These are phyloP conservation scores for Penicillium arizonense DNA, from an alignment of 495 filamentous ascomycete species.

Conservation along the genomic window DNA sequence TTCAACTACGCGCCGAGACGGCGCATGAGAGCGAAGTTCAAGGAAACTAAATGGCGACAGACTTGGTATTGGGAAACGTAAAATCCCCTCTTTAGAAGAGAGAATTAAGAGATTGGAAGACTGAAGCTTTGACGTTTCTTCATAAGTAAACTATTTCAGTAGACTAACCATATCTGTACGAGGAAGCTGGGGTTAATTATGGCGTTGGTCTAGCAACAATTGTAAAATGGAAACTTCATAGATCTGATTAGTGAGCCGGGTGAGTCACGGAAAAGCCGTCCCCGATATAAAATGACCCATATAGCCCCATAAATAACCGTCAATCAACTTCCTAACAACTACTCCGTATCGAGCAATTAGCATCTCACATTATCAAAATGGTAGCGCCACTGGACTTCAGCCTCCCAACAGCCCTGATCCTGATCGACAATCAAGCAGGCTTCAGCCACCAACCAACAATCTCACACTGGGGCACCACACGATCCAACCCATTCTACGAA, in stretches of 20 bases:
- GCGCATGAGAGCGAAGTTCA: constrained; percentile 11
- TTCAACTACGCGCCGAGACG: constrained; percentile 21
- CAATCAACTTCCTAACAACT: neutral
- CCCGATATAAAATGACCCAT: neutral
- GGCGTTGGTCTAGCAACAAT: no score
- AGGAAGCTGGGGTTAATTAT: no score
- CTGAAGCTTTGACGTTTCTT: neutral
- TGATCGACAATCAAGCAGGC: constrained; percentile 58
- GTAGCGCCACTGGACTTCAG: constrained; percentile 15
- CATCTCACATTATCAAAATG: constrained; percentile 5
- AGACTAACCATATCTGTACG: no score
- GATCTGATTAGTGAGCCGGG: constrained; percentile 4
- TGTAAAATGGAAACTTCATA: neutral
- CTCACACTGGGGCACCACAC: constrained; percentile 37
- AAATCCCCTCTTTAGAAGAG: constrained; percentile 1
- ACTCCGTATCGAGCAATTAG: neutral
- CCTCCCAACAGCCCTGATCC: constrained; percentile 48
- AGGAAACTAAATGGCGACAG: constrained; percentile 13
- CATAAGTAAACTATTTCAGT: no score
- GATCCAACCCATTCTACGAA: constrained; percentile 48
- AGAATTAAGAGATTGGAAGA: constrained; percentile 11
- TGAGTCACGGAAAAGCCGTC: constrained; percentile 1
- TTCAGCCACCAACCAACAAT: constrained; percentile 39
- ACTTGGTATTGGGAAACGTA: constrained; percentile 10
- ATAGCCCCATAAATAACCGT: neutral